Conservation (phyloP, 345 rosid genomes). For the Mangifera indica region DNA sequence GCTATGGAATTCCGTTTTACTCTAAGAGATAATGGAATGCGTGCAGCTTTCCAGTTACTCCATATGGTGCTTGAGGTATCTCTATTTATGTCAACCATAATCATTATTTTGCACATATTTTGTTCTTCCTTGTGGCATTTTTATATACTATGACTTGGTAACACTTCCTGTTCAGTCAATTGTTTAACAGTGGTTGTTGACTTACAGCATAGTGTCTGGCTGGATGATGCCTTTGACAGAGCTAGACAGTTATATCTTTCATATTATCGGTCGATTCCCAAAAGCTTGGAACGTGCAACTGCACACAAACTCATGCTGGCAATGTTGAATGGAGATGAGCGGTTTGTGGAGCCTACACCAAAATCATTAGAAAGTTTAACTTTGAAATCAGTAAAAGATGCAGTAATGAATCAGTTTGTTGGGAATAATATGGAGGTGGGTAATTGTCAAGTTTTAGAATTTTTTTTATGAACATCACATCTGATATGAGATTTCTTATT, state of each 20-base stretch:
- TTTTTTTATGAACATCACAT: neutral
- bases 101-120: neutral
- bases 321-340: constrained; percentile 95
- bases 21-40: constrained; percentile 96
- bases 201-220: constrained; percentile 97
- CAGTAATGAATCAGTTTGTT: constrained; percentile 92
- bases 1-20: constrained; percentile 99
- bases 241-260: constrained; percentile 92
- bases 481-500: constrained; percentile 14
- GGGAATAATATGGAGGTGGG: constrained; percentile 95
- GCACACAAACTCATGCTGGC: constrained; percentile 98
- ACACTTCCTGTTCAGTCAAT: constrained; percentile 11
- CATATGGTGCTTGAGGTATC: constrained; percentile 99
- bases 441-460: constrained; percentile 14
- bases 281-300: constrained; percentile 98
- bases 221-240: constrained; percentile 99
- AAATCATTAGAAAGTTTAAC: constrained; percentile 73
- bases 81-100: constrained; percentile 8
- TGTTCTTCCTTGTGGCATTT: constrained; percentile 6
- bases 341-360: constrained; percentile 94
- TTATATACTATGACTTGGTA: neutral
- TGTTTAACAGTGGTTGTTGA: constrained; percentile 28
- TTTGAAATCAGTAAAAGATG: constrained; percentile 75
- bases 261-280: constrained; percentile 93
- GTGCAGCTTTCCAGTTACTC: constrained; percentile 95